phyloP scores from a whole-genome alignment of 2,329 filamentous ascomycete species.

The Calonectria multiphialidica region DNA sequence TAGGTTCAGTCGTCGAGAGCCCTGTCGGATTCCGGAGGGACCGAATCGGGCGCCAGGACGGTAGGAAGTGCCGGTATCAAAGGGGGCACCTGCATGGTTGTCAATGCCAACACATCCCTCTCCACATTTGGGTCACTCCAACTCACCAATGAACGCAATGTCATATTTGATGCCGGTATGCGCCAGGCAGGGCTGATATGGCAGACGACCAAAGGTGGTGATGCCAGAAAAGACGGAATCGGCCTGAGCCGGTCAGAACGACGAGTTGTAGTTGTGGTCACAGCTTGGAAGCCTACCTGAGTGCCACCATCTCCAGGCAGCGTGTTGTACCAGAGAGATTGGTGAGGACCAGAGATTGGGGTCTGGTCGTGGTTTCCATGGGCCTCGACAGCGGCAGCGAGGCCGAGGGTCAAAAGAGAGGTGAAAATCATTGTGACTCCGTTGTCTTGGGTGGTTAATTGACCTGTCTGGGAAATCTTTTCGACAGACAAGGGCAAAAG shows the following conservation, averaged over 20 bases:
- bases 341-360: constrained; percentile 75
- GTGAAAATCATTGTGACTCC: constrained; percentile 42
- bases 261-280: not conserved
- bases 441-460: not conserved
- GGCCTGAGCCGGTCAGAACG: constrained; percentile 62
- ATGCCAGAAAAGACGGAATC: constrained; percentile 92
- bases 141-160: constrained; percentile 83
- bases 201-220: constrained; percentile 84
- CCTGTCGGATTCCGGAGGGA: constrained; percentile 86
- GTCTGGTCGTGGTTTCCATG: constrained; percentile 73
- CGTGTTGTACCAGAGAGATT: constrained; percentile 85
- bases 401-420: constrained; percentile 46
- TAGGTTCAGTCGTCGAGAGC: constrained; percentile 86
- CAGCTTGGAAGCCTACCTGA: constrained; percentile 64
- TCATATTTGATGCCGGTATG: constrained; percentile 80
- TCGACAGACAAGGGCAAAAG: not conserved
- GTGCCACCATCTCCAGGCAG: constrained; percentile 87
- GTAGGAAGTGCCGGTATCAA: constrained; percentile 89
- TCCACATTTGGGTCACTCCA: constrained; percentile 20
- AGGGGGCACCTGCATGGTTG: constrained; percentile 74
- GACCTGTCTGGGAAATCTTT: not conserved
- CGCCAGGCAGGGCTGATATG: constrained; percentile 82
- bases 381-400: constrained; percentile 64
- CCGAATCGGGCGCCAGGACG: constrained; percentile 87
- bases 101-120: constrained; percentile 7